Evolutionary conservation across 805 yeast species (phyloP), one percentile per base, ranked within the genome.

Genomic region (Schwanniomyces yamadae): DNA sequence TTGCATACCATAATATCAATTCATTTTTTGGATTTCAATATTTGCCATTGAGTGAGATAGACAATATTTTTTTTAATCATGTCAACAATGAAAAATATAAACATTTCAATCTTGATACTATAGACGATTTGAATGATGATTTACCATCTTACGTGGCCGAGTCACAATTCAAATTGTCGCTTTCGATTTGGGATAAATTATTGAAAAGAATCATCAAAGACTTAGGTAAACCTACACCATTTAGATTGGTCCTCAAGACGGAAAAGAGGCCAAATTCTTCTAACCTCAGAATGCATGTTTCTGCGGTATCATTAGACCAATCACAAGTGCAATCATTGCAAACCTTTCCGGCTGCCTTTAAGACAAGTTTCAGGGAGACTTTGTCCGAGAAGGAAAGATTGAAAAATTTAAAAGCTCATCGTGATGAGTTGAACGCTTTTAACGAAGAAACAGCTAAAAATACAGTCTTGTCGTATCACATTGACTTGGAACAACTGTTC

Each of bases 21-120:
- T 66, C 79, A 31, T 75, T 90, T 48, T 87, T 91, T 60, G 99
- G 97, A 3, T 93, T 89, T 59, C 91, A 89, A 57, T 91, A 91
- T 57, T 55, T 91, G 19, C 90, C 95, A 1, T 63, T 90, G 33
- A 59, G 66, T 1, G 85, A 80, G 25, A 74, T 91, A 44, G 97
- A 91, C 55, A 50, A 54, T 24, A 51, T 64, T 1, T 64, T 58
- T 39, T 66, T 54, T 42, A 42, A 44, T 20, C 29, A 42, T 19
- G 34, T 37, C 10, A 30, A 27, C 24, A 48, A 33, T 9, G 38
- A 36, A 10, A 27, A 32, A 12, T 48, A 48, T 31, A 37, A 42
- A 18, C 40, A 42, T 8, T 36, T 43, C 3, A 49, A 48, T 5
- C 40, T 45, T 4, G 47, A 47, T 11, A 37, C 30, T 49, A 11